A percentile compares a stretch with the other conserved stretches of the same genome.
Evolutionary conservation across 2,329 filamentous ascomycete species (phyloP).

Genomic region (Trichoderma atrobrunneum): DNA sequence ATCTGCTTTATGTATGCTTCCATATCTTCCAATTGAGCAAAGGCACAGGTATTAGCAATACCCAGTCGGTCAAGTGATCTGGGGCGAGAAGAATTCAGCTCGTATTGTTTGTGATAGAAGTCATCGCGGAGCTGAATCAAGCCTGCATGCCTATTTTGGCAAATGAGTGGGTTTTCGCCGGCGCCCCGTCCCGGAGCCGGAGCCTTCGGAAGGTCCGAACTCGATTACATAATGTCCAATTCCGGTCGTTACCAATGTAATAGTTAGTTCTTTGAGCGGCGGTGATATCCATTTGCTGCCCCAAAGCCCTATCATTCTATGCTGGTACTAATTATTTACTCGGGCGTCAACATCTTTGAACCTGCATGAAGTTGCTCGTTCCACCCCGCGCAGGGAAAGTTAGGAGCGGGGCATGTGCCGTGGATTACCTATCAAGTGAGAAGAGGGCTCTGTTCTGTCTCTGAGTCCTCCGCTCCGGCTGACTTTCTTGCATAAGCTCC

Average conservation of each 20-base stretch:
- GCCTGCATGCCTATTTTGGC: background rate
- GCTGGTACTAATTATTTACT: background rate
- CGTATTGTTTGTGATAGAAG: background rate
- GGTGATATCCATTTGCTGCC: background rate
- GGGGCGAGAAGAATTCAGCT: background rate
- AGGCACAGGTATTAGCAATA: background rate
- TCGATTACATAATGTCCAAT: background rate
- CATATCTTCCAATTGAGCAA: background rate
- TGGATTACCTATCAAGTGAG: background rate
- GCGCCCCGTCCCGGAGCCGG: conserved; percentile 2
- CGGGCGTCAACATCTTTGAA: background rate
- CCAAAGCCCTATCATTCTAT: background rate
- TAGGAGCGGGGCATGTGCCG: background rate
- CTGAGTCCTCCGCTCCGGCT: conserved; percentile 6
- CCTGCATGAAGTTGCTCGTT: background rate
- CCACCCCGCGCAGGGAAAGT: background rate
- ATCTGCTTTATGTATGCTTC: background rate
- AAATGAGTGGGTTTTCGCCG: background rate
- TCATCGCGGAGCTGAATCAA: background rate
- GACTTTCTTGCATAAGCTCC: background rate
- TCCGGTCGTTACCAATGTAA: background rate
- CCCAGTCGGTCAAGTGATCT: background rate
- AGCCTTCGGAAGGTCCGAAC: conserved; percentile 9
- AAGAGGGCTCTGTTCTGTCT: background rate
- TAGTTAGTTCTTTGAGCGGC: background rate